Conservation (phyloP, 2,329 filamentous ascomycete genomes). For the Talaromyces sp. region DNA sequence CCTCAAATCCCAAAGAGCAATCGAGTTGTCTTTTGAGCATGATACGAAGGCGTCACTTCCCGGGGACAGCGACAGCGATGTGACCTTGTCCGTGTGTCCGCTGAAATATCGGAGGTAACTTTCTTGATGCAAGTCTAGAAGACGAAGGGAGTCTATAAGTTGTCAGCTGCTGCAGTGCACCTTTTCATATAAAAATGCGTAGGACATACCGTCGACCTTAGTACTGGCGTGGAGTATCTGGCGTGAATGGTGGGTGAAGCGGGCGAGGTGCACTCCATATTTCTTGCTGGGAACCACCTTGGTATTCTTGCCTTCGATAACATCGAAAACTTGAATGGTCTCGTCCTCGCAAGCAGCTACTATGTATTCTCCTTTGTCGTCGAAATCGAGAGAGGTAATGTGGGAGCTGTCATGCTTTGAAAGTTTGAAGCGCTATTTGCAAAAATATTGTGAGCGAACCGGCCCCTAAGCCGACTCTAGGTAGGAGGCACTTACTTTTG, state of each 20-base stretch:
- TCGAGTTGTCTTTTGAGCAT: conserved; percentile 83
- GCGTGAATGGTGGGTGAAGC: conserved; percentile 86
- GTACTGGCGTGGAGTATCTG: conserved; percentile 95
- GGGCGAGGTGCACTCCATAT: conserved; percentile 89
- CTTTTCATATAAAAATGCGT: background rate
- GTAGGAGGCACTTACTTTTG: conserved; percentile 55
- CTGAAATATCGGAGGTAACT: conserved; percentile 94
- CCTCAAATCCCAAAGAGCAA: conserved; percentile 82
- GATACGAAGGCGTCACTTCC: conserved; percentile 88
- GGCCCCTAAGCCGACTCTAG: background rate
- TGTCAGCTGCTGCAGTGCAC: conserved; percentile 3
- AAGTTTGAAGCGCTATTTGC: conserved; percentile 8
- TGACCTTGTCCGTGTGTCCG: conserved; percentile 81
- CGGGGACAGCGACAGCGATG: conserved; percentile 76
- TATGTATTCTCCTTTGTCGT: conserved; percentile 87
- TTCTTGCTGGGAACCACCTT: conserved; percentile 93
- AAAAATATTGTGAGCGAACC: conserved; percentile 3
- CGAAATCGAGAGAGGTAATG: conserved; percentile 90
- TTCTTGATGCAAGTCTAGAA: conserved; percentile 87
- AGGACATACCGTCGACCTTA: conserved; percentile 70
- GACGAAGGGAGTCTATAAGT: conserved; percentile 63
- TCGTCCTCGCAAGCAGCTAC: conserved; percentile 92
- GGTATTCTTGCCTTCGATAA: conserved; percentile 81
- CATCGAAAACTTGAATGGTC: conserved; percentile 91
- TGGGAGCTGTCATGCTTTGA: conserved; percentile 40